Evolutionary conservation across 257 asterid genomes (phyloP).

Genomic region (Solanum piurae): DNA sequence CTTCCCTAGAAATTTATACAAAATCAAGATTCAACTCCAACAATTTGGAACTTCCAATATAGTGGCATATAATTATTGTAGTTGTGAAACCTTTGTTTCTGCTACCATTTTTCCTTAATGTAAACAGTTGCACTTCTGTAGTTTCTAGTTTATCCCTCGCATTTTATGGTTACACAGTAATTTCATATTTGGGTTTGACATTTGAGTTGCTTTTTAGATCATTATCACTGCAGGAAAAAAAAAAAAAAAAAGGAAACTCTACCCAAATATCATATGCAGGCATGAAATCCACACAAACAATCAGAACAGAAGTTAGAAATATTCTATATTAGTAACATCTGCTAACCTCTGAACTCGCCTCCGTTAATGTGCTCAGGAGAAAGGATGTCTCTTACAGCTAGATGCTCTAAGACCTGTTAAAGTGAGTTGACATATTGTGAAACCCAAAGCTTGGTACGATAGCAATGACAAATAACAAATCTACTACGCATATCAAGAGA

Average conservation of each 20-base stretch:
- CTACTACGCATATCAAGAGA: not conserved
- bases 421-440: not conserved
- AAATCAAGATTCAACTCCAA: not conserved
- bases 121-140: not conserved
- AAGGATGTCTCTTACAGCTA: constrained; percentile 75
- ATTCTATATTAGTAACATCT: not conserved
- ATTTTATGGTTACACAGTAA: not conserved
- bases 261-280: not conserved
- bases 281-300: not conserved
- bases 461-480: not conserved
- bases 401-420: constrained; percentile 63
- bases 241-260: not conserved
- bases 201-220: not conserved
- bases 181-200: not conserved
- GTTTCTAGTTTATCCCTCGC: not conserved
- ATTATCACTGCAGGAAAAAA: not conserved
- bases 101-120: not conserved
- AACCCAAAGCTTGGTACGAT: not conserved
- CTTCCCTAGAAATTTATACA: not conserved
- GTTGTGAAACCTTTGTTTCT: not conserved
- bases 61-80: not conserved
- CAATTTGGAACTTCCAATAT: not conserved
- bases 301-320: not conserved
- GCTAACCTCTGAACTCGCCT: constrained; percentile 78
- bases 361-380: constrained; percentile 65